Evolutionary conservation across 805 yeast genomes (phyloP).

Genomic region (Crinitomyces ghanaensis): DNA sequence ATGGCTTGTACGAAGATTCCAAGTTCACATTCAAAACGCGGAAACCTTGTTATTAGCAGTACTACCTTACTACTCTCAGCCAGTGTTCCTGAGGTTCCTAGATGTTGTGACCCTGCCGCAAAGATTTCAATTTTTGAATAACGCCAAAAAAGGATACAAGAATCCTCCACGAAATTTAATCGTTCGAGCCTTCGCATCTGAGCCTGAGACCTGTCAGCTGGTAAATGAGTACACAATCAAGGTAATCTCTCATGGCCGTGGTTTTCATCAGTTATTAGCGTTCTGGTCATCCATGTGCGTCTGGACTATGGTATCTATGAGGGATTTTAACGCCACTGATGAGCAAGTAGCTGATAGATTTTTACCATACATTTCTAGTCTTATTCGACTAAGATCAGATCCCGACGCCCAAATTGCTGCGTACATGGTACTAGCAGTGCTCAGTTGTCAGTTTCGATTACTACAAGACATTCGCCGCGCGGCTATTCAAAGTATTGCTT

Average conservation of each 20-base stretch:
- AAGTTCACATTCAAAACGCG: slow-evolving; percentile 68
- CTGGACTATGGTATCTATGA: slow-evolving; percentile 54
- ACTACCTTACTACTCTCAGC: slow-evolving; percentile 68
- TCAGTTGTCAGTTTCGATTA: slow-evolving; percentile 62
- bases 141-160: slow-evolving; percentile 52
- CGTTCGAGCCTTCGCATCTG: slow-evolving; percentile 56
- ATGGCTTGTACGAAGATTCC: slow-evolving; percentile 88
- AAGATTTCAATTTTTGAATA: slow-evolving; percentile 58
- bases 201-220: slow-evolving; percentile 53
- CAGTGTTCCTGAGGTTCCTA: slow-evolving; percentile 64
- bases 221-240: slow-evolving; percentile 46
- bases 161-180: slow-evolving; percentile 60
- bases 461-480: slow-evolving; percentile 43
- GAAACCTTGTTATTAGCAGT: slow-evolving; percentile 62
- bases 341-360: slow-evolving; percentile 26
- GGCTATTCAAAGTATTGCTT: slow-evolving; percentile 46
- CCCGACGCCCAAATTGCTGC: slow-evolving; percentile 70
- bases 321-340: slow-evolving; percentile 27
- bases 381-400: slow-evolving; percentile 17
- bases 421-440: slow-evolving; percentile 68
- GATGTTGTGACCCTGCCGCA: slow-evolving; percentile 74
- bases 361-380: slow-evolving; percentile 25
- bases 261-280: slow-evolving; percentile 60
- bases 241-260: slow-evolving; percentile 40
- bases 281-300: slow-evolving; percentile 69